Evolutionary conservation across 805 yeast species (phyloP).

Genomic region (Suhomyces faveliae): DNA sequence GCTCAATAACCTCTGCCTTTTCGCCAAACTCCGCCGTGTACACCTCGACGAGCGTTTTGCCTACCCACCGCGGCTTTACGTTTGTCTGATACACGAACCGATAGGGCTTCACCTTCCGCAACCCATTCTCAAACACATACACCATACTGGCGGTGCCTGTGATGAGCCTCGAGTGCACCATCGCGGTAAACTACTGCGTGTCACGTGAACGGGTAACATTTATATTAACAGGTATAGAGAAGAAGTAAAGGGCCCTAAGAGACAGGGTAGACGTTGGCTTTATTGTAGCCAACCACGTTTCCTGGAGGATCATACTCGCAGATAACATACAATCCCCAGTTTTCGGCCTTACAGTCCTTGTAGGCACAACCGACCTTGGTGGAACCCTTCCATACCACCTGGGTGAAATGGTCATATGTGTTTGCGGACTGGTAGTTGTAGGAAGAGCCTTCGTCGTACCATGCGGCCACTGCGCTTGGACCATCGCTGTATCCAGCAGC

Average conservation of each 20-base stretch:
- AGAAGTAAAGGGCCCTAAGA: background rate
- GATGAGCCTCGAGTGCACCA: background rate
- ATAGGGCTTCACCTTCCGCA: constrained; percentile 38
- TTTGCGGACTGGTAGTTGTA: constrained; percentile 25
- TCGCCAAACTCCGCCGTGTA: constrained; percentile 37
- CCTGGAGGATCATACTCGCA: constrained; percentile 38
- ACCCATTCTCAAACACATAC: constrained; percentile 23
- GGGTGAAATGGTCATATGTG: constrained; percentile 32
- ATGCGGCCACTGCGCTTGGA: constrained; percentile 29
- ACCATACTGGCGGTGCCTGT: background rate
- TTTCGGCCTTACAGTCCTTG: constrained; percentile 28
- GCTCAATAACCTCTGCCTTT: constrained; percentile 17
- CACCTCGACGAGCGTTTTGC: constrained; percentile 29
- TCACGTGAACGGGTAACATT: background rate
- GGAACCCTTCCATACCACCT: constrained; percentile 30
- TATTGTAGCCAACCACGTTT: constrained; percentile 31
- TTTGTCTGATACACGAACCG: constrained; percentile 29
- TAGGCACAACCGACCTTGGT: constrained; percentile 33
- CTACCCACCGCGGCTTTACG: constrained; percentile 41
- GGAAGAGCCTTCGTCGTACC: constrained; percentile 35
- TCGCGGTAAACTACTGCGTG: background rate
- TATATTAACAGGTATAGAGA: background rate
- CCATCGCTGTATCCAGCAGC: constrained; percentile 36
- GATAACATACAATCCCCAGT: constrained; percentile 33
- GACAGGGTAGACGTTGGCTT: constrained; percentile 25